phyloP scores from a whole-genome alignment of 2,329 filamentous ascomycete species.

The Dothideomycetidae sp. region DNA sequence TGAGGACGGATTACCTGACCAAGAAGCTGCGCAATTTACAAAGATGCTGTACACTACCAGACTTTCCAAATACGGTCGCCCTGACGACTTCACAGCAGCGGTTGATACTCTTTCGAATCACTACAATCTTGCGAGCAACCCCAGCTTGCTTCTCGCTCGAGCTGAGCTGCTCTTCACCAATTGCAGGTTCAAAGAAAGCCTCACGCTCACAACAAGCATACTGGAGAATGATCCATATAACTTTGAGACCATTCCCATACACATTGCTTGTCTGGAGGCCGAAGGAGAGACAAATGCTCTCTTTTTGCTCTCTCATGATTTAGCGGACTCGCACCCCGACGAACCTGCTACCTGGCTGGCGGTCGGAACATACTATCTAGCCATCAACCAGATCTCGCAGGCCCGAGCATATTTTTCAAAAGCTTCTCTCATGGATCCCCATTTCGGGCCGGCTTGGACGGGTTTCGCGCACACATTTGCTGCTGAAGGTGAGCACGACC shows the following conservation, averaged over 20 bases:
- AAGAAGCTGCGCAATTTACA: constrained; percentile 85
- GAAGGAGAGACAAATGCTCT: constrained; percentile 74
- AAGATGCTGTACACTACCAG: constrained; percentile 93
- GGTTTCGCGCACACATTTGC: constrained; percentile 98
- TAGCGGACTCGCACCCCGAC: constrained; percentile 80
- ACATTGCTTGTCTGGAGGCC: constrained; percentile 82
- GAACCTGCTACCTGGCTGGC: constrained; percentile 89
- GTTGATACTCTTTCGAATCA: constrained; percentile 87
- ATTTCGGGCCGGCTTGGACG: constrained; percentile 96
- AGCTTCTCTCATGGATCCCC: constrained; percentile 90
- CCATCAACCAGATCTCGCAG: constrained; percentile 79
- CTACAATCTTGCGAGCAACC: constrained; percentile 73
- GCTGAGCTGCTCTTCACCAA: constrained; percentile 90
- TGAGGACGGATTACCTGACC: constrained; percentile 46
- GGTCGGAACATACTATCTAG: constrained; percentile 87
- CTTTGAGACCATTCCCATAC: constrained; percentile 75
- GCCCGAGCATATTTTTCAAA: constrained; percentile 94
- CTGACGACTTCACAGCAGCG: constrained; percentile 65
- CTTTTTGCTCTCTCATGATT: constrained; percentile 81
- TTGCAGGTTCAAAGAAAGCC: constrained; percentile 78
- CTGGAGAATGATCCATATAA: constrained; percentile 77
- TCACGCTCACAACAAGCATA: constrained; percentile 70
- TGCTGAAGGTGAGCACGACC: constrained; percentile 92
- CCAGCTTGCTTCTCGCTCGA: constrained; percentile 77
- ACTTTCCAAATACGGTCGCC: constrained; percentile 87